phyloP scores from a whole-genome alignment of 805 yeast species.

The Ogataea saltuana region DNA sequence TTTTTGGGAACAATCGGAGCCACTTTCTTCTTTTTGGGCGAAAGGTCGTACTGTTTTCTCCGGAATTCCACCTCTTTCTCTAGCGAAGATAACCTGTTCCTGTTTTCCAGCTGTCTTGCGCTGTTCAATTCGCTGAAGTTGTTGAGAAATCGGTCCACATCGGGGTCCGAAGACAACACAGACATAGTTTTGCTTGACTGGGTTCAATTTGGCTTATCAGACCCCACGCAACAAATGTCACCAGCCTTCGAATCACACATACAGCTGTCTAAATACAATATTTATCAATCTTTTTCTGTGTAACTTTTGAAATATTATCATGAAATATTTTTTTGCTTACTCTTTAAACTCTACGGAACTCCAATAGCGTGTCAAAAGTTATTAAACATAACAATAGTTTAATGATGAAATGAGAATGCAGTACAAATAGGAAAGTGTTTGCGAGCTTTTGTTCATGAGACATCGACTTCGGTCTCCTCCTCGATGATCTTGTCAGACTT shows the following conservation, averaged over 20 bases:
- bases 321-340: no score
- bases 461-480: conserved; percentile 21
- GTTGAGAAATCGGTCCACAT: conserved; percentile 27
- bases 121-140: conserved; percentile 24
- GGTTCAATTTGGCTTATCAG: no score
- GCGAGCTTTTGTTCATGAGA: no score
- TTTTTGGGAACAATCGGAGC: conserved; percentile 34
- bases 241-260: no score
- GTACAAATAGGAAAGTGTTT: background rate
- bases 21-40: conserved; percentile 27
- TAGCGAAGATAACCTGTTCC: conserved; percentile 17
- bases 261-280: no score
- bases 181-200: conserved; percentile 14
- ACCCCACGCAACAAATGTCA: no score
- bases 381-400: background rate
- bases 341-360: no score
- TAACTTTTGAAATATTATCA: no score
- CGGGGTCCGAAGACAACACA: conserved; percentile 22
- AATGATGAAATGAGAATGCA: background rate
- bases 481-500: conserved; percentile 21
- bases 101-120: conserved; percentile 23
- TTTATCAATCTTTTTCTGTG: no score
- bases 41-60: conserved; percentile 22
- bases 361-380: no score
- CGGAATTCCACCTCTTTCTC: conserved; percentile 26